Percentiles rank a stretch among this genome's conserved stretches.
phyloP scores from a whole-genome alignment of 2,329 filamentous ascomycete species.

The Didymellaceae sp. region DNA sequence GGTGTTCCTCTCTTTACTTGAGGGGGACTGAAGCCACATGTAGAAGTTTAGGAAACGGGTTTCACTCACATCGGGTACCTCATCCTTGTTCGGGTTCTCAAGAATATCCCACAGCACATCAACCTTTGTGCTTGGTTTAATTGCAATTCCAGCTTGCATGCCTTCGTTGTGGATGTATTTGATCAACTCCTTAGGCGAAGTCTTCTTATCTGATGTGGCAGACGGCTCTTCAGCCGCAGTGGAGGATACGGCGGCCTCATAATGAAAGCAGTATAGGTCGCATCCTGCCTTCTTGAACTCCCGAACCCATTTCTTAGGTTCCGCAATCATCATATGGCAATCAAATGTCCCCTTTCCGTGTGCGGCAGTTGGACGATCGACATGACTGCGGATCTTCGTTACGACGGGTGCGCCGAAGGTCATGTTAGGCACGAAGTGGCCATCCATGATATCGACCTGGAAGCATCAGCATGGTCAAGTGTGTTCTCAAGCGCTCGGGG shows the following conservation, averaged over 20 bases:
- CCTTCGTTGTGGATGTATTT: slow-evolving; percentile 87
- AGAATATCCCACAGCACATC: slow-evolving; percentile 92
- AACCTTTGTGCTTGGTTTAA: slow-evolving; percentile 90
- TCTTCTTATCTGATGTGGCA: slow-evolving; percentile 71
- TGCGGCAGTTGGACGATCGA: slow-evolving; percentile 72
- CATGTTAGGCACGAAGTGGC: slow-evolving; percentile 98
- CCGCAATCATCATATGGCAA: slow-evolving; percentile 99
- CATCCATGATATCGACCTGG: slow-evolving; percentile 98
- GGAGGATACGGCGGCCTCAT: slow-evolving; percentile 87
- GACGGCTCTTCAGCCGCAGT: slow-evolving; percentile 83
- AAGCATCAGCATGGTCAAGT: slow-evolving; percentile 65
- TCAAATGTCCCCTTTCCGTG: slow-evolving; percentile 92
- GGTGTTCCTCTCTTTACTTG: too few relatives aligned
- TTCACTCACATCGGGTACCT: slow-evolving; percentile 86
- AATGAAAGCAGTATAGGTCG: slow-evolving; percentile 99
- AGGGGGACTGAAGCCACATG: too few relatives aligned
- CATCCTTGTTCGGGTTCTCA: slow-evolving; percentile 72
- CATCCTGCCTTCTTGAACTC: slow-evolving; percentile 94
- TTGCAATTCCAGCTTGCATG: slow-evolving; percentile 90
- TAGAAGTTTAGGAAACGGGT: too few relatives aligned
- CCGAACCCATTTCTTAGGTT: slow-evolving; percentile 98
- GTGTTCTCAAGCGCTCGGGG: not conserved
- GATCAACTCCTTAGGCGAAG: slow-evolving; percentile 83
- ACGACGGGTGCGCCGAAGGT: slow-evolving; percentile 96
- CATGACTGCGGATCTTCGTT: slow-evolving; percentile 87